Evolutionary conservation across 768 basidiomycete genomes (phyloP), one percentile per base, ranked within the genome.

Genomic region (Lactarius evosmus): DNA sequence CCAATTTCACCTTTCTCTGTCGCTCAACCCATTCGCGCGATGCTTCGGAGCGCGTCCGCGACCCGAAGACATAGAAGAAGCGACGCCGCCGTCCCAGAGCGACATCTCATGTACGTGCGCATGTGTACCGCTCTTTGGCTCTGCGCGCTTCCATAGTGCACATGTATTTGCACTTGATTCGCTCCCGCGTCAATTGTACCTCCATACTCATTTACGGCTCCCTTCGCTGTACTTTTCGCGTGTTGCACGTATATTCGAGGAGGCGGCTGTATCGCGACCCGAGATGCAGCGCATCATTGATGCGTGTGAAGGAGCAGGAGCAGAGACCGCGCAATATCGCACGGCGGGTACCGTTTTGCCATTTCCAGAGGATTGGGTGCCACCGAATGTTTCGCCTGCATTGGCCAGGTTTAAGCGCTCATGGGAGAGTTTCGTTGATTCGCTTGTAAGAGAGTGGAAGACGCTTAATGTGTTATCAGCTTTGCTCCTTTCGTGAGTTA

Each of bases 221-320:
- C 91, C 91, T 2, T 82, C 87, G 0, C 77, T 91, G 69, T 93
- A 93, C 70, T 93, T 91, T 73, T 82, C 86, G 3, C 85, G 91
- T 3, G 91, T 93, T 27, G 83, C 88, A 3, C 80, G 83, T 54
- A 82, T 92, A 30, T 91, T 91, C 66, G 82, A 87, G 68, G 88
- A 90, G 61, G 89, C 90, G 2, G 86, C 92, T 59, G 81, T 93
- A 56, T 89, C 88, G 70, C 80, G 80, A 65, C 88, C 85, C 9
- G 91, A 93, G 70, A 82, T 93, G 3, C 74, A 77, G 62, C 72
- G 75, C 7, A 72, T 80, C 59, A 76, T 79, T 32, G 76, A 74
- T 22, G 71, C 73, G 5, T 72, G 71, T 44, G 67, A 61, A 46
- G 33, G 17, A 11, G 52, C 36, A 50, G 66, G 33, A 40, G 49